Evolutionary conservation across 768 basidiomycete genomes (phyloP), one percentile per base, ranked within the genome.

Genomic region (Chlorophyllum brunneum): DNA sequence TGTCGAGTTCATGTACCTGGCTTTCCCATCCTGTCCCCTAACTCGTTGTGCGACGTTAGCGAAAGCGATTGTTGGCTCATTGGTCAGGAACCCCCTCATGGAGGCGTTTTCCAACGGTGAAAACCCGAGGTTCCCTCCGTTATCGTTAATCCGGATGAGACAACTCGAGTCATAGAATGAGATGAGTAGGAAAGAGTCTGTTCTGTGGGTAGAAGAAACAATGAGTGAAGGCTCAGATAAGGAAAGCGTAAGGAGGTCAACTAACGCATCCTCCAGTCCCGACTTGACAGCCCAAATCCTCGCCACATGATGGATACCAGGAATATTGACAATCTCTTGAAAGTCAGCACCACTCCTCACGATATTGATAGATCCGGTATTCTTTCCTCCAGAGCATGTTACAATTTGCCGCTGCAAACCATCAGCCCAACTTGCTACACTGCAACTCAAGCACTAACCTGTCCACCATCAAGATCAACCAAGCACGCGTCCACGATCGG

Each of bases 291-390:
- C 67, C 82, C 86, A 94, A 2, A 92, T 63, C 22, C 71, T 70
- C 10, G 77, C 76, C n/a, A 86, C 71, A 50, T 79, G 68, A 0
- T 69, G 63, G 40, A 92, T 57, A 0, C 85, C 85, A 4, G 79
- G 74, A 5, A 90, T 61, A 24, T 68, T 65, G 0, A 83, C 86
- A 9, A 79, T 59, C 59, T 86, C 85, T 50, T 80, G 73, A 62
- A 92, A 85, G 58, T 90, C 86, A 5, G 91, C 89, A 2, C 93
- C 93, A 51, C 83, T 89, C 55, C 89, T 76, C 16, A 97, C 76
- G 26, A 93, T 67, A 42, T 86, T 85, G 13, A 97, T 60, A 8
- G 85, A 83, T 2, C 94, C 93, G 2, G 82, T 80, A 56, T 82
- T 90, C 43, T 76, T 76, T 1, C 82, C 87, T 4, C 94, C 94